Evolutionary conservation across 169 alveolate species (phyloP), one percentile per base, ranked within the genome.

Genomic region (Cryptosporidium muris): DNA sequence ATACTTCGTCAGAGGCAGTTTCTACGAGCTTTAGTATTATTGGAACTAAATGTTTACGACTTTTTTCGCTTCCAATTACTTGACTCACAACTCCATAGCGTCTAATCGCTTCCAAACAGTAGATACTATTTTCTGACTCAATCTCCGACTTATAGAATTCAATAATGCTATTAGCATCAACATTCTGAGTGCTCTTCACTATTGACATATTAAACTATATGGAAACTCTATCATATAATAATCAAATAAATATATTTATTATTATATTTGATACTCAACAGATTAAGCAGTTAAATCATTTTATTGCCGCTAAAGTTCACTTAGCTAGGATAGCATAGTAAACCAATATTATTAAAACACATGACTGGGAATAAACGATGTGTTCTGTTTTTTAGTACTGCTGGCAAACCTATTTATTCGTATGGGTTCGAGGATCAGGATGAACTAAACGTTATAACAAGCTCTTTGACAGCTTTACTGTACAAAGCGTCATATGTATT

Each of bases 361-460:
- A 56, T n/a, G 38, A 56, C 14, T 66, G 16, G 12, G 1, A 66
- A 66, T n/a, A 49, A 4, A 16, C 81, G 85, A 16, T 14, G 34
- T 36, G 36, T 74, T 47, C 7, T 74, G 2, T 25, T 74, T 56
- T 74, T 74, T 42, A 74, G 68, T 48, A 58, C 85, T 25, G 85
- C 85, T 43, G 85, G 85, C 43, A 74, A 74, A 49, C 85, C 85
- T 25, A 74, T 74, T 12, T 74, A 74, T 38, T 74, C 85, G 14
- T 48, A 56, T 74, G 85, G 85, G 43, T 9, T 74, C 8, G 37
- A 40, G 40, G 64, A 45, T 8, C 63, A 4, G 48, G 62, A 25
- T 5, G 5, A 38, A 11, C 45, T 45, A 47, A 58, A 38, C 67
- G 6, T 74, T 3, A 54, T 58, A 34, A 58, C 85, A 53, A 74